Evolutionary conservation across 75 land plant genomes (phyloP), one percentile per base, ranked within the genome.

Genomic region (Ceratopteris richardii): DNA sequence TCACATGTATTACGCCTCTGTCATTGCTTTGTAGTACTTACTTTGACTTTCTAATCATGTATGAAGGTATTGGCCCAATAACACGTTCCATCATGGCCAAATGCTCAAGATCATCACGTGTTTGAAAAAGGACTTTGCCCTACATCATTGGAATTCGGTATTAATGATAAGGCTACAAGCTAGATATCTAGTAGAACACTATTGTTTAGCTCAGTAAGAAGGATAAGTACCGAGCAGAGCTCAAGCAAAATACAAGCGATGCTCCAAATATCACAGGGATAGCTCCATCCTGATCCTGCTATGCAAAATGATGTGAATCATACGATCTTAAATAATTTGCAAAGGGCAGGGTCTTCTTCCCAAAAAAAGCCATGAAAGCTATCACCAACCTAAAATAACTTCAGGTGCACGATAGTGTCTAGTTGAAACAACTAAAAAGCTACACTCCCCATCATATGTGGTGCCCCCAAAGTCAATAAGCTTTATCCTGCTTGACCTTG

Each of bases 401-500:
- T 93, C 98, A 51, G 96, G 98, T 17, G 98, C 96, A 7, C 98
- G 70, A 58, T 93, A 93, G 50, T 93, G 98, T 61, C 96, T 77
- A 16, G 98, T 93, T 0, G 98, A 89, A 1, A 93, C 86, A 33
- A 86, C 73, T 44, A 85, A 93, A 31, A 67, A 78, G 36, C 80
- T 87, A 60, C 78, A 62, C 46, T 83, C 77, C 50, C 59, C 67
- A 27, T 82, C 87, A 79, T 65, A 82, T 1, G 87, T 79, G 0
- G 90, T 79, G 64, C 96, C 89, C 20, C 96, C 98, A 76, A 93
- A 93, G 61, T 93, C 98, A 60, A 89, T 93, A 20, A 93, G 81
- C 78, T 89, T 93, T 19, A 93, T 93, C 30, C 91, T 87, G 74
- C 91, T 89, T 43, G 85, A 77, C 48, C 71, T 93, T 14, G 98